Evolutionary conservation across 306 rosid species (phyloP).

Genomic region (Malus sylvestris): DNA sequence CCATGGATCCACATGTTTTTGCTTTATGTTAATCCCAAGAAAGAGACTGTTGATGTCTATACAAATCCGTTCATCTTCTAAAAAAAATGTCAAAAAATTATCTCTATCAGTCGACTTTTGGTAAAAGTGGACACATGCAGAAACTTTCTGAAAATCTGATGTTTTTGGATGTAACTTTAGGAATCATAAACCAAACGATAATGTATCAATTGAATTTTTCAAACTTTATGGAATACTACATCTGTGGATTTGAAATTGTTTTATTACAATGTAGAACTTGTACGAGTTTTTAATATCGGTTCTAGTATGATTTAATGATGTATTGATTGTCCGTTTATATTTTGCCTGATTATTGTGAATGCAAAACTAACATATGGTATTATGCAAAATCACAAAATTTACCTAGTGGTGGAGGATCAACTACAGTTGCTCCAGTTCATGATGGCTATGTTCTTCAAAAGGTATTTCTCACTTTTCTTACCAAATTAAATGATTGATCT

Average conservation of each 20-base stretch:
- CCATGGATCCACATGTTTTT: neutral
- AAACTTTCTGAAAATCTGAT: neutral
- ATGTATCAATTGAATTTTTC: neutral
- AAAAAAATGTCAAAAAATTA: neutral
- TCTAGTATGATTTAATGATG: neutral
- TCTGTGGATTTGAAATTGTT: neutral
- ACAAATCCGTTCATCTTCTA: neutral
- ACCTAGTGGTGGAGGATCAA: constrained; percentile 94
- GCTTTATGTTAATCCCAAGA: neutral
- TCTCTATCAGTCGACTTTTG: neutral
- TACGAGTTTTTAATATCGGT: neutral
- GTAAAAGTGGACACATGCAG: neutral
- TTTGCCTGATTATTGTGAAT: neutral
- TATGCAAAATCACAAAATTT: constrained; percentile 7
- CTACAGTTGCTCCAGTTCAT: constrained; percentile 93
- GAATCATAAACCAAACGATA: neutral
- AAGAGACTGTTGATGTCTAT: neutral
- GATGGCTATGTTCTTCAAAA: constrained; percentile 98
- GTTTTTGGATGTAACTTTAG: neutral
- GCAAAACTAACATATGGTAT: constrained; percentile 24
- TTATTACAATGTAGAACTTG: neutral
- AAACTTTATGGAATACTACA: neutral
- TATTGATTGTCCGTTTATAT: neutral
- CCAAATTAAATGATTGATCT: neutral
- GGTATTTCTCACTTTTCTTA: constrained; percentile 33